Conservation (phyloP, 2,329 filamentous ascomycete genomes). For the Elsinoe ampelina region DNA sequence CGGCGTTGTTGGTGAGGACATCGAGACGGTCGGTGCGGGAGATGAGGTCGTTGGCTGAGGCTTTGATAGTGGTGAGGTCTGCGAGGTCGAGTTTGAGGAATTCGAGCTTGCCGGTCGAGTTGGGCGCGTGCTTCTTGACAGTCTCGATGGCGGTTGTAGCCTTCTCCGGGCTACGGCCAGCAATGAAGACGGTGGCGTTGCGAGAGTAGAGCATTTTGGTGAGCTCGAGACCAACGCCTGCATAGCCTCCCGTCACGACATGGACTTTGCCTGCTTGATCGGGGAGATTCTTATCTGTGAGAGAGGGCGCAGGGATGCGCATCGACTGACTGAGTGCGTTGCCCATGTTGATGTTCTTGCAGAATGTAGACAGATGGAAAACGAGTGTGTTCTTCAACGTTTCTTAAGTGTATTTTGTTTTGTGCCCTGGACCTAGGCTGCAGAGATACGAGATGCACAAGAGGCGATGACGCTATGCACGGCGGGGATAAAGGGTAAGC, state of each 20-base stretch:
- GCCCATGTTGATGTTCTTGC: neutral
- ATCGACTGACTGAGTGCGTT: conserved; percentile 19
- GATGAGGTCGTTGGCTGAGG: conserved; percentile 28
- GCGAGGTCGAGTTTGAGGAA: conserved; percentile 40
- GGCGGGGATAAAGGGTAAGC: too few relatives aligned
- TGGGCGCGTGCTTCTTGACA: conserved; percentile 32
- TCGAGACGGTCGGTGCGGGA: conserved; percentile 30
- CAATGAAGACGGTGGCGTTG: conserved; percentile 48
- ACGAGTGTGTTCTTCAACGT: neutral
- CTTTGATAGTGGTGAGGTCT: conserved; percentile 29
- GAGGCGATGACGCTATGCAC: too few relatives aligned
- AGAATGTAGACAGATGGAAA: neutral
- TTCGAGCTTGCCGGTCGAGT: conserved; percentile 33
- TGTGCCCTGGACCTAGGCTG: too few relatives aligned
- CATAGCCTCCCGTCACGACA: conserved; percentile 44
- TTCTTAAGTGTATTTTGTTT: too few relatives aligned
- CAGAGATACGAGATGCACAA: too few relatives aligned
- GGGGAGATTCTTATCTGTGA: conserved; percentile 36
- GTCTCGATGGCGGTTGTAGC: conserved; percentile 37
- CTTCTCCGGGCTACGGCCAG: conserved; percentile 40
- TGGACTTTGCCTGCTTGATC: conserved; percentile 38
- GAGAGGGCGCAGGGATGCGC: conserved; percentile 29
- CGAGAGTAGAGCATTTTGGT: conserved; percentile 45
- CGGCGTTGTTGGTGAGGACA: conserved; percentile 35
- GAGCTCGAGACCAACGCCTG: conserved; percentile 43